Conservation (phyloP, 495 filamentous ascomycete species). For the Trichoderma gamsii region DNA sequence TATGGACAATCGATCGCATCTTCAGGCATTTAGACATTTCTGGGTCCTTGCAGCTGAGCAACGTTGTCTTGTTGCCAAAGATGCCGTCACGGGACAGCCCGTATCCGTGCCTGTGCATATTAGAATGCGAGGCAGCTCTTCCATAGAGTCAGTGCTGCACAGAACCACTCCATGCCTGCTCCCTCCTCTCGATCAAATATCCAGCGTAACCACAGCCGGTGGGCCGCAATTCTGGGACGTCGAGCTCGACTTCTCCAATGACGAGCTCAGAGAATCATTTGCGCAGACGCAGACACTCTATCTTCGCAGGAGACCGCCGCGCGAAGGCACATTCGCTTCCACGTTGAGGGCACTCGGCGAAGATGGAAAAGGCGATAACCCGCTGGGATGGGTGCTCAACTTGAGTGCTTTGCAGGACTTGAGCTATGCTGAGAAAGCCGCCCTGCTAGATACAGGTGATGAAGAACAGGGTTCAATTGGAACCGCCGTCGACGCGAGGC, state of each 20-base stretch:
- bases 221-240: constrained; percentile 78
- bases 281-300: constrained; percentile 68
- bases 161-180: constrained; percentile 71
- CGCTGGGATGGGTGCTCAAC: constrained; percentile 18
- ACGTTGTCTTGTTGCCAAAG: constrained; percentile 78
- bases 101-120: constrained; percentile 62
- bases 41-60: constrained; percentile 93
- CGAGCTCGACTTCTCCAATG: constrained; percentile 69
- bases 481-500: constrained; percentile 71
- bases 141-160: constrained; percentile 22
- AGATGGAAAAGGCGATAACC: constrained; percentile 18
- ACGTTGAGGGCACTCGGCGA: constrained; percentile 52
- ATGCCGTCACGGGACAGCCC: constrained; percentile 74
- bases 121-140: constrained; percentile 26
- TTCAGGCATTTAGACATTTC: constrained; percentile 95
- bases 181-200: constrained; percentile 67
- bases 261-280: constrained; percentile 64
- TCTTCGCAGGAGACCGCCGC: constrained; percentile 69
- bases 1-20: constrained; percentile 86
- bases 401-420: constrained; percentile 56
- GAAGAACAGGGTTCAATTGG: constrained; percentile 42
- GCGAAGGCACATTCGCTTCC: constrained; percentile 66
- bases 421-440: constrained; percentile 67
- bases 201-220: constrained; percentile 55
- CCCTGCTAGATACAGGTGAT: constrained; percentile 55